A percentile compares a stretch with the other conserved stretches of the same genome.
phyloP scores from a whole-genome alignment of 805 yeast genomes.

The Zygoascus biomembranicola region DNA sequence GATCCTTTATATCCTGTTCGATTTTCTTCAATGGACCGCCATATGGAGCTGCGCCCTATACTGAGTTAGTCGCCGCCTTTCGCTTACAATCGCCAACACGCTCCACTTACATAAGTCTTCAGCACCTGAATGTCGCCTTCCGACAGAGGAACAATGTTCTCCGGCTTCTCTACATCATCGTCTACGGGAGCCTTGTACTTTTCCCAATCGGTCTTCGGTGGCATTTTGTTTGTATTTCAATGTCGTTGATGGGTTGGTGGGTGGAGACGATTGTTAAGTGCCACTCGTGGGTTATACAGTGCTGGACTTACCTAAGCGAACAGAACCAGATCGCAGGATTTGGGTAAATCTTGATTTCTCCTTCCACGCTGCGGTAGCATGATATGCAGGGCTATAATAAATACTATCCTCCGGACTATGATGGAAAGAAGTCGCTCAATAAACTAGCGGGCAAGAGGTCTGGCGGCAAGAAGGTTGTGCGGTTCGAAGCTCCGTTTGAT shows the following conservation, averaged over 20 bases:
- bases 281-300: not conserved
- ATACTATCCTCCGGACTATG: constrained; percentile 30
- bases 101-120: constrained; percentile 59
- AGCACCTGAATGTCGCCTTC: constrained; percentile 97
- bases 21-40: constrained; percentile 69
- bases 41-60: constrained; percentile 86
- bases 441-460: constrained; percentile 24
- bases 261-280: not conserved
- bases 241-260: not conserved
- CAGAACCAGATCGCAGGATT: not conserved
- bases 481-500: constrained; percentile 27
- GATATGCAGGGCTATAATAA: constrained; percentile 15
- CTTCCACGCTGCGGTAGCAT: not conserved
- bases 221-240: constrained; percentile 42
- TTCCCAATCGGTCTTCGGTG: constrained; percentile 98
- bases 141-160: constrained; percentile 73
- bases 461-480: constrained; percentile 19
- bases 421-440: constrained; percentile 24
- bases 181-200: constrained; percentile 87
- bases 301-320: no score
- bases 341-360: not conserved
- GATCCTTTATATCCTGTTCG: constrained; percentile 76
- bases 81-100: constrained; percentile 9
- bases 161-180: constrained; percentile 44
- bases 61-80: constrained; percentile 17